A percentile compares a stretch with the other conserved stretches of the same genome.
These are phyloP conservation scores for Coemansia sp. DNA, from an alignment of 192 early-diverging fungal genomes.

Conservation along the genomic window DNA sequence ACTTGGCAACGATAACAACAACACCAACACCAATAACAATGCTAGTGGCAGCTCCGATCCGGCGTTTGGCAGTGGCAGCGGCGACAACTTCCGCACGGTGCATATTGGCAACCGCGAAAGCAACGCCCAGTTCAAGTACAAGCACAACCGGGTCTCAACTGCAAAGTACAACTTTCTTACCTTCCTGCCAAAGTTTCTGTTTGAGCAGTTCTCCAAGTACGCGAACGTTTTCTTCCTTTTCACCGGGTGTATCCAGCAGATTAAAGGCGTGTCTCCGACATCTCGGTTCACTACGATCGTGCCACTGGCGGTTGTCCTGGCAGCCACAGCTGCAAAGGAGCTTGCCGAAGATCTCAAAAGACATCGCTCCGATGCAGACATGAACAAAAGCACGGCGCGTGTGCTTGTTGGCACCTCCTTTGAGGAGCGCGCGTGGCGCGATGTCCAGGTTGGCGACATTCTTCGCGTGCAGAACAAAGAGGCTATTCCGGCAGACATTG, in stretches of 20 bases:
- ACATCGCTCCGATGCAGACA: constrained; percentile 72
- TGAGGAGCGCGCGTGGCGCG: constrained; percentile 71
- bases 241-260: constrained; percentile 97
- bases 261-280: constrained; percentile 90
- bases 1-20: not conserved
- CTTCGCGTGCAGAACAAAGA: constrained; percentile 85
- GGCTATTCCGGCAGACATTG: constrained; percentile 89
- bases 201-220: constrained; percentile 98
- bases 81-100: constrained; percentile 69
- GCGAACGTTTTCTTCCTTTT: constrained; percentile 99
- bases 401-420: constrained; percentile 67
- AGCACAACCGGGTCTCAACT: constrained; percentile 93
- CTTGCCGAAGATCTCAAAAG: constrained; percentile 88
- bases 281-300: constrained; percentile 86
- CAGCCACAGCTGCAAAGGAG: constrained; percentile 92
- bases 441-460: constrained; percentile 89
- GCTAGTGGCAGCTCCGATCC: not conserved
- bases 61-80: constrained; percentile 32
- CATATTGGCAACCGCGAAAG: constrained; percentile 83
- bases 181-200: constrained; percentile 93
- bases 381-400: constrained; percentile 68
- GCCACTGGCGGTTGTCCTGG: constrained; percentile 79
- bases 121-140: constrained; percentile 79
- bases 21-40: constrained; percentile 1
- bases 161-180: constrained; percentile 95